Evolutionary conservation across 148 eudicot genomes (phyloP), one percentile per base, ranked within the genome.

Genomic region (Vaccinium macrocarpon): DNA sequence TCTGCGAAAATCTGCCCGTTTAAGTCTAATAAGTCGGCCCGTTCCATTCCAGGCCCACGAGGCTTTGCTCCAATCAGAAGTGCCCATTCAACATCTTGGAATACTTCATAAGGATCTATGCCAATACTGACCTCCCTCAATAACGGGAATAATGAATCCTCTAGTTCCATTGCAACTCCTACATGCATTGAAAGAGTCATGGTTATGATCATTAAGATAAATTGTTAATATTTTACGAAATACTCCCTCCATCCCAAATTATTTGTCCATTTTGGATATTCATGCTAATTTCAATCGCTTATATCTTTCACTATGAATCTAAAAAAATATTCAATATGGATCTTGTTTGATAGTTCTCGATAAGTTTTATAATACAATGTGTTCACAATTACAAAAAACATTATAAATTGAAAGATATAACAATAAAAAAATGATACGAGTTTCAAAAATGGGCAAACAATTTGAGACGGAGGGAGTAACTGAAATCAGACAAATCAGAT

Each of bases 161-260:
- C 99, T 13, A 97, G 93, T 79, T 97, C 99, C 99, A 97, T 97
- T 51, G 99, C 99, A 76, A 97, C 99, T 82, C 99, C 99, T 97
- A 90, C 75, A 85, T 70, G 16, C 32, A 82, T 71, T 71, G 19
- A 21, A n/a, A 81, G 19, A 35, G 18, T 32, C 73, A 27, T 82
- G 62, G 76, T n/a, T 15, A 35, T 72, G 49, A 70, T 14, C 79
- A 71, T 72, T 32, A 7, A 81, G 42, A 72, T 29, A 21, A 61
- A 52, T 10, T 49, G 38, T 64, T 55, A 46, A 46, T 42, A 15
- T 25, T 66, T 48, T 16, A 81, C 8, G 12, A 56, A 29, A 82
- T 2, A n/a, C n/a, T n/a, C n/a, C n/a, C n/a, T n/a, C n/a, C n/a
- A n/a, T n/a, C n/a, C n/a, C n/a, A n/a, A n/a, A n/a, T n/a, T n/a